Conservation (phyloP, 2,329 filamentous ascomycete species). For the Hymenoscyphus scutula region DNA sequence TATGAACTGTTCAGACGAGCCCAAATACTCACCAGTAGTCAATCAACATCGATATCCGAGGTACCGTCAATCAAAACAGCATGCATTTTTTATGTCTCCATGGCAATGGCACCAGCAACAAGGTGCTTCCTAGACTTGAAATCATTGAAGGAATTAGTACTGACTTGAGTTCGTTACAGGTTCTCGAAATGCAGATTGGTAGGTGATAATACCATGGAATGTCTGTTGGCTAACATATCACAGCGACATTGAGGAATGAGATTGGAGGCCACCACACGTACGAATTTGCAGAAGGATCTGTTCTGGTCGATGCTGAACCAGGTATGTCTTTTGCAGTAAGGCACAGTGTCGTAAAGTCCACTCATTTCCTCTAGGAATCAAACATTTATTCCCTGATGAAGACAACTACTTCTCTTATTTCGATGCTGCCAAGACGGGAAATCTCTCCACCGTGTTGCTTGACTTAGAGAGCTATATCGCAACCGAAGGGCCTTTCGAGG, state of each 20-base stretch:
- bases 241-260: not conserved
- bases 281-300: not conserved
- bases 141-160: not conserved
- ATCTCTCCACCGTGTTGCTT: not conserved
- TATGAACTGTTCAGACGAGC: not conserved
- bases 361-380: not conserved
- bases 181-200: not conserved
- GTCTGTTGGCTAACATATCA: not conserved
- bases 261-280: not conserved
- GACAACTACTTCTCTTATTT: not conserved
- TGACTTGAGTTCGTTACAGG: not conserved
- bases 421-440: not conserved
- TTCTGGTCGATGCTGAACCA: not conserved
- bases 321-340: not conserved
- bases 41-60: not conserved
- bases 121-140: not conserved
- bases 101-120: not conserved
- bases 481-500: constrained; percentile 11
- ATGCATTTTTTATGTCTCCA: not conserved
- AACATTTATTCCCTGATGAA: not conserved
- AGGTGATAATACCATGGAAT: not conserved
- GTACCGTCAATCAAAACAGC: not conserved
- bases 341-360: not conserved
- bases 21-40: not conserved
- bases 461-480: not conserved